Base-by-base conservation (phyloP, 1,284 basidiomycete genomes). In the Rhodotorula sp. region DNA sequence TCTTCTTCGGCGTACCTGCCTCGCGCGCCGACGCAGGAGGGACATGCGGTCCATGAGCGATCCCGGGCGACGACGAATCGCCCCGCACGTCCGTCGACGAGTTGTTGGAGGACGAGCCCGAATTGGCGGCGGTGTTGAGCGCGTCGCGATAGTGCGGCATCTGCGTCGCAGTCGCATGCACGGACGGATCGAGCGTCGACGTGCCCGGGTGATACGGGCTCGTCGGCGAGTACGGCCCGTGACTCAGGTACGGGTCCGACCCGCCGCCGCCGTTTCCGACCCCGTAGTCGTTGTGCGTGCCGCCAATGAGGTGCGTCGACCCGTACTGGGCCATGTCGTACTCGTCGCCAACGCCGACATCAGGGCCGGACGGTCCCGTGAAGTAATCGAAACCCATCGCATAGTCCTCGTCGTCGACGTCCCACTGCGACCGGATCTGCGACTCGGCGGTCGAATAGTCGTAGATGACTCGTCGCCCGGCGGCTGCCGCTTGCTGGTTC, bases 351-450 rank as follows among this genome's bases (percentile, higher is more conserved):
- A 77, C 71, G 23, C 83, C 84, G 18, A 87, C 80, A 76, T 87
- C 85, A 23, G 86, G 85, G 1, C 86, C 86, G 45, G 83, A 55
- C 38, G 50, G 10, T 12, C 60, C 60, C 3, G 54, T 56, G 28
- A 69, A 68, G 64, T 76, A 74, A 55, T 75, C 74, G 23, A 73
- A 75, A 28, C 74, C 72, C 75, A 74, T 74, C 45, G 68, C 66
- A 79, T 88, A 87, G 76, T 89, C 88, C 71, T 85, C 86, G 8
- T 85, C 85, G 70, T 84, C 85, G 5, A 72, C 67, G 28, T 76
- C 74, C 72, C 72, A 76, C 45, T 68, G 64, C 23, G 64, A 56
- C 23, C 67, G 66, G n/a, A 48, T 62, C 52, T 75, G 76, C 23
- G 75, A 77, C n/a, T 74, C 68, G 49, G 80, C 78, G 23, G 74